Percentiles rank a stretch among this genome's conserved stretches.
These are phyloP conservation scores for Arthonia radiata DNA, from an alignment of 495 filamentous ascomycete genomes.

Conservation along the genomic window DNA sequence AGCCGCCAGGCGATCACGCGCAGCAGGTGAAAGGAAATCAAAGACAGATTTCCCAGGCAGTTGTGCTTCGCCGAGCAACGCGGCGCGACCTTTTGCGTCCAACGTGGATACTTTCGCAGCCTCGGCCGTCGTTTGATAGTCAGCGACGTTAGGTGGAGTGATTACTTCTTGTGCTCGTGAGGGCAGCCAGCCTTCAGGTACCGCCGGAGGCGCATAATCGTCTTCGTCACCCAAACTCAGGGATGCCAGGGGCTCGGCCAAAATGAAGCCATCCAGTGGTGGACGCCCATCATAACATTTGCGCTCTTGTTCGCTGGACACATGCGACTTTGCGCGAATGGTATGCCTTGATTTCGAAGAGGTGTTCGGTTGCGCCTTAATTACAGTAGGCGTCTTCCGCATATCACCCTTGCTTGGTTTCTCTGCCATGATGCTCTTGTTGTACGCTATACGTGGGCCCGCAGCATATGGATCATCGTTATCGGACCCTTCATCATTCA, in stretches of 20 bases:
- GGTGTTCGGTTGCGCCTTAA: conserved; percentile 48
- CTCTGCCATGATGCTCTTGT: conserved; percentile 48
- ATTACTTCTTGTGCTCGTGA: conserved; percentile 8
- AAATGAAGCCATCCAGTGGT: conserved; percentile 64
- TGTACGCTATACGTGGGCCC: conserved; percentile 80
- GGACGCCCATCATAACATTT: conserved; percentile 79
- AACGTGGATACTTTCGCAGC: conserved; percentile 51
- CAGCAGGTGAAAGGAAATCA: conserved; percentile 66
- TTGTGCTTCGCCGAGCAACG: conserved; percentile 55
- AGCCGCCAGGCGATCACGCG: conserved; percentile 50
- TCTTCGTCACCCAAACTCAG: conserved; percentile 26
- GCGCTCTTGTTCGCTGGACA: conserved; percentile 29
- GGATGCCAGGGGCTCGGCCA: conserved; percentile 34
- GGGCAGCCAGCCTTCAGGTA: conserved; percentile 50
- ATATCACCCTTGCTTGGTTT: conserved; percentile 74
- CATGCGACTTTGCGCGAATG: conserved; percentile 35
- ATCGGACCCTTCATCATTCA: conserved; percentile 94
- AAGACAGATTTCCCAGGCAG: conserved; percentile 88
- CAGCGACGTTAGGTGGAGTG: neutral
- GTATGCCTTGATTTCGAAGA: too few species aligned
- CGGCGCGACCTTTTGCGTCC: conserved; percentile 55
- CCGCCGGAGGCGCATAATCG: conserved; percentile 46
- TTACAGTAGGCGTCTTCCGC: conserved; percentile 36
- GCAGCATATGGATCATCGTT: conserved; percentile 90
- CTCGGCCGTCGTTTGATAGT: conserved; percentile 45